These are phyloP conservation scores for Thymus quinquecostatus DNA, from an alignment of 257 asterid species.

Conservation along the genomic window DNA sequence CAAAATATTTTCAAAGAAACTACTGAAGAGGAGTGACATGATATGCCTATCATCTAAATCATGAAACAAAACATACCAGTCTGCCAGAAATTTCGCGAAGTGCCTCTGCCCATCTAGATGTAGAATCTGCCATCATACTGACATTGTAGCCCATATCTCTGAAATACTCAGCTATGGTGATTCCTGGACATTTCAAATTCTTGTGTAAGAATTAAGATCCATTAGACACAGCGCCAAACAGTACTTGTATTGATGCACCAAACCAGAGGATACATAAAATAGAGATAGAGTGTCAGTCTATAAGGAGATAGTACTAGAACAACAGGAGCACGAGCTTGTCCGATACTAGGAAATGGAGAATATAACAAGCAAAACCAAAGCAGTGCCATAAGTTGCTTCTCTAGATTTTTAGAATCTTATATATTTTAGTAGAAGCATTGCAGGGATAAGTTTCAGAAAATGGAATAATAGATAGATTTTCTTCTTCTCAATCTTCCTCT, in stretches of 20 bases:
- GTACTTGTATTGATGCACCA: neutral
- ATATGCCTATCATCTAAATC: neutral
- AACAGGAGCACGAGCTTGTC: too few species aligned
- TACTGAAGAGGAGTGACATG: neutral
- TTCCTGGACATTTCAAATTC: constrained; percentile 57
- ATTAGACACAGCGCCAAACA: neutral
- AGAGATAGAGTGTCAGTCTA: too few species aligned
- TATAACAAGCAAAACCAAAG: neutral
- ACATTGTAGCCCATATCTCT: constrained; percentile 99
- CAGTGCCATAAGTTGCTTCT: neutral
- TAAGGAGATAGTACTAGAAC: too few species aligned
- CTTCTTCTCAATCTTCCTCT: neutral
- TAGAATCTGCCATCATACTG: constrained; percentile 99
- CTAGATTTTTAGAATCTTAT: neutral
- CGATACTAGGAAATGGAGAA: too few species aligned
- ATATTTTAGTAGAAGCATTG: too few species aligned
- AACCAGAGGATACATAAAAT: neutral
- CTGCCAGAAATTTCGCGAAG: constrained; percentile 99
- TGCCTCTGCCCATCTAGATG: constrained; percentile 99
- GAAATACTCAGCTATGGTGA: constrained; percentile 94
- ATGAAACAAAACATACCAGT: constrained; percentile 57
- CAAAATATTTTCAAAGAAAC: too few species aligned
- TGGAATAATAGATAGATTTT: neutral
- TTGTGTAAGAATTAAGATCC: neutral
- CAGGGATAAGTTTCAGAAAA: too few species aligned